phyloP scores from a whole-genome alignment of 495 filamentous ascomycete genomes.

The Stereocaulon alpinum region DNA sequence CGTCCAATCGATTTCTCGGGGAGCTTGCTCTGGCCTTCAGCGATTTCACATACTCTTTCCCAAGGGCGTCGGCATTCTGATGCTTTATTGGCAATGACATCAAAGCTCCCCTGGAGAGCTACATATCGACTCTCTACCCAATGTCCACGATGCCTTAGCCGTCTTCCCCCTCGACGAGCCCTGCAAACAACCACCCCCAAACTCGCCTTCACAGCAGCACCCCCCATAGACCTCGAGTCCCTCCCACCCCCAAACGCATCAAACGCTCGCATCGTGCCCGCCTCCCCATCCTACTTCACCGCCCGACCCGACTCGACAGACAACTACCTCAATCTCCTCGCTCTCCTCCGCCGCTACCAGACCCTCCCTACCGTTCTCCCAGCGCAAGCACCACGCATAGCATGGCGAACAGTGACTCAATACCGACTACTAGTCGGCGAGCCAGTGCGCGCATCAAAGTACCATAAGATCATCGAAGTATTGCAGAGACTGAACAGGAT shows the following conservation, averaged over 20 bases:
- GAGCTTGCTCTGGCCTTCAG: not conserved
- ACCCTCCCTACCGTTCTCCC: conserved; percentile 56
- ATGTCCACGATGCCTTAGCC: conserved; percentile 10
- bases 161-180: conserved; percentile 10
- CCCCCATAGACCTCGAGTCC: conserved; percentile 36
- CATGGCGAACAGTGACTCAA: conserved; percentile 73
- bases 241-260: conserved; percentile 23
- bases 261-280: conserved; percentile 63
- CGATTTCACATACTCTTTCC: not conserved
- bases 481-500: conserved; percentile 78
- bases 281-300: conserved; percentile 89
- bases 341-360: conserved; percentile 57
- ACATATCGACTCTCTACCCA: not conserved
- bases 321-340: conserved; percentile 60
- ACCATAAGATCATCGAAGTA: conserved; percentile 60
- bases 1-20: not conserved
- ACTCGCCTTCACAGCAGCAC: conserved; percentile 29
- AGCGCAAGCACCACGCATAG: conserved; percentile 58
- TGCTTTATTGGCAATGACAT: not conserved
- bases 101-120: conserved; percentile 9
- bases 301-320: conserved; percentile 78
- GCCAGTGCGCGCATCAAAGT: conserved; percentile 66
- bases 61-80: not conserved
- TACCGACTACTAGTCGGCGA: conserved; percentile 69
- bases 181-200: conserved; percentile 18